These are phyloP conservation scores for Uncinocarpus reesii DNA, from an alignment of 2,329 filamentous ascomycete species.

Conservation along the genomic window DNA sequence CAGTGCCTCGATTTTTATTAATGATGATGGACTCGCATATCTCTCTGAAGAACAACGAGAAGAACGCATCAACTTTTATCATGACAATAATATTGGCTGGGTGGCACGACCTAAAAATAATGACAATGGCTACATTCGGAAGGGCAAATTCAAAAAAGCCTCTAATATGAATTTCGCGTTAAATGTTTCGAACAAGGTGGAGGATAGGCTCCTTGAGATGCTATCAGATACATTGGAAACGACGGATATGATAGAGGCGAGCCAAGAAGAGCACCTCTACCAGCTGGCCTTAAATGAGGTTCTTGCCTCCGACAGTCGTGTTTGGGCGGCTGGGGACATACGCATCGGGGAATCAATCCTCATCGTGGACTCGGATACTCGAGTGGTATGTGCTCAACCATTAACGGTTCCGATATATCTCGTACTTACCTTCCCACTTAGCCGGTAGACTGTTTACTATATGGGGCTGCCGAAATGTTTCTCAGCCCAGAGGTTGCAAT, in stretches of 20 bases:
- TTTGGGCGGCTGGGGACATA: constrained; percentile 70
- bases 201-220: constrained; percentile 43
- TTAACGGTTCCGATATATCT: not conserved
- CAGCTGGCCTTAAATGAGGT: constrained; percentile 34
- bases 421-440: constrained; percentile 1
- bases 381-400: constrained; percentile 35
- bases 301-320: constrained; percentile 42
- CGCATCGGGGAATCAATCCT: constrained; percentile 71
- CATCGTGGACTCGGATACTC: constrained; percentile 59
- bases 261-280: constrained; percentile 38
- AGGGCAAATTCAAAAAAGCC: constrained; percentile 62
- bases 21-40: constrained; percentile 33
- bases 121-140: constrained; percentile 43
- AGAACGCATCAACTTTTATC: constrained; percentile 40
- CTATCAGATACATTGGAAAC: constrained; percentile 11
- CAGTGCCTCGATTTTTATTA: constrained; percentile 31
- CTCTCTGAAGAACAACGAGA: constrained; percentile 35
- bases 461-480: constrained; percentile 63
- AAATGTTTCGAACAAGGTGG: constrained; percentile 51
- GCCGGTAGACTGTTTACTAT: constrained; percentile 56
- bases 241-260: constrained; percentile 24
- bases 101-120: constrained; percentile 43
- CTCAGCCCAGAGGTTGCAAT: constrained; percentile 59
- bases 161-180: constrained; percentile 68
- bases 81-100: constrained; percentile 43